Evolutionary conservation across 2,329 filamentous ascomycete species (phyloP).

Genomic region (Biscogniauxia sp.): DNA sequence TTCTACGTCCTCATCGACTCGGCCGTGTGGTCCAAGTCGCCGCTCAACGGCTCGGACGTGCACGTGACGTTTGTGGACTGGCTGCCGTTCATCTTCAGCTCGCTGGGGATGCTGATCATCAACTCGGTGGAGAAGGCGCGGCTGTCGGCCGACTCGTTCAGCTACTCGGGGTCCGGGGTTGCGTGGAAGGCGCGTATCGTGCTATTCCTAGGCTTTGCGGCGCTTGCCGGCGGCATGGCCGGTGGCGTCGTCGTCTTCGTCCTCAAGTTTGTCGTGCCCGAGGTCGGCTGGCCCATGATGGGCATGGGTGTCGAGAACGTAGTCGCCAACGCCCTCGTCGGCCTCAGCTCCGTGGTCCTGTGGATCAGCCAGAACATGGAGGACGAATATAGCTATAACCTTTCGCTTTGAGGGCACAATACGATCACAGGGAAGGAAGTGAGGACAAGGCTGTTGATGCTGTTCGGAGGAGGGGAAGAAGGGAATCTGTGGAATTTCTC

Average conservation of each 20-base stretch:
- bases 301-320: slow-evolving; percentile 66
- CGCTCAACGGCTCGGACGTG: slow-evolving; percentile 56
- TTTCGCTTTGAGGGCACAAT: slow-evolving; percentile 47
- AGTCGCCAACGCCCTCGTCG: slow-evolving; percentile 63
- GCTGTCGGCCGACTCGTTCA: slow-evolving; percentile 61
- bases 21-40: slow-evolving; percentile 63
- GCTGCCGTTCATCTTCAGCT: slow-evolving; percentile 66
- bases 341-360: slow-evolving; percentile 61
- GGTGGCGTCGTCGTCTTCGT: slow-evolving; percentile 68
- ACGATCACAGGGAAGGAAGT: background rate
- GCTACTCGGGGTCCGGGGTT: slow-evolving; percentile 60
- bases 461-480: background rate
- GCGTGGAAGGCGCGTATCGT: slow-evolving; percentile 69
- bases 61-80: slow-evolving; percentile 69
- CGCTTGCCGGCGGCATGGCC: slow-evolving; percentile 65
- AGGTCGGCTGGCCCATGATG: slow-evolving; percentile 57
- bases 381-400: slow-evolving; percentile 68
- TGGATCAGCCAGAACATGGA: slow-evolving; percentile 73
- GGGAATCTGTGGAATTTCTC: background rate
- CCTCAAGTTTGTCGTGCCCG: slow-evolving; percentile 60
- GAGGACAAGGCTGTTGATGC: background rate
- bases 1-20: slow-evolving; percentile 69
- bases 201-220: slow-evolving; percentile 64
- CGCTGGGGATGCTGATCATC: slow-evolving; percentile 68
- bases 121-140: slow-evolving; percentile 68